Conservation (phyloP, 345 rosid species). For the Pistacia vera region DNA sequence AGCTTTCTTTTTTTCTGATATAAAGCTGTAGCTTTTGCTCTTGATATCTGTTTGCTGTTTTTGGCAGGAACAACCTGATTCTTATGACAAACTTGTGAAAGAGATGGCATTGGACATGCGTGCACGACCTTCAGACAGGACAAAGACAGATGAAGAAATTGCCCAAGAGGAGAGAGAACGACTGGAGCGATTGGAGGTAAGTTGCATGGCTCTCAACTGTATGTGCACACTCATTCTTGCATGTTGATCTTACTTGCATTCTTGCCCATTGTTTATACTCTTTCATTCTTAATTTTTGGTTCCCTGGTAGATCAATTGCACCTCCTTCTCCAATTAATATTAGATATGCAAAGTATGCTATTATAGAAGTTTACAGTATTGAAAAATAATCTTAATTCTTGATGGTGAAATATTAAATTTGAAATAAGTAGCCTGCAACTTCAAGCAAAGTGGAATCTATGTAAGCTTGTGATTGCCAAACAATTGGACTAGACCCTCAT, state of each 20-base stretch:
- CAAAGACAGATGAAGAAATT: conserved; percentile 93
- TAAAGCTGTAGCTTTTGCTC: neutral
- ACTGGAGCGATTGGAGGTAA: conserved; percentile 82
- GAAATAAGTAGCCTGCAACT: no score
- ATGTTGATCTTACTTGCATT: neutral
- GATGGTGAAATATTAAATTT: no score
- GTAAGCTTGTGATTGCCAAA: no score
- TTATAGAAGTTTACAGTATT: no score
- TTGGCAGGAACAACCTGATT: conserved; percentile 50
- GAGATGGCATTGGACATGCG: conserved; percentile 69
- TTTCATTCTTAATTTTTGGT: no score
- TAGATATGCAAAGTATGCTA: no score
- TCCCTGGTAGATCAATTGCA: no score
- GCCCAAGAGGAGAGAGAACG: conserved; percentile 91
- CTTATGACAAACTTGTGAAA: conserved; percentile 61
- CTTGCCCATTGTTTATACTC: neutral
- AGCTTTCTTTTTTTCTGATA: neutral
- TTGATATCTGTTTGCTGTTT: conserved; percentile 9
- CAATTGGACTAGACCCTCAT: no score
- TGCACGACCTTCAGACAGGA: conserved; percentile 82
- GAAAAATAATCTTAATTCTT: no score
- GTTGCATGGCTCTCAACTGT: conserved; percentile 3
- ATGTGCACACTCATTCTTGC: neutral
- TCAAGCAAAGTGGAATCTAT: no score
- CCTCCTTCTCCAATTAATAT: no score